Base-by-base conservation (phyloP, 805 yeast species). In the Wickerhamomyces xylosicus region DNA sequence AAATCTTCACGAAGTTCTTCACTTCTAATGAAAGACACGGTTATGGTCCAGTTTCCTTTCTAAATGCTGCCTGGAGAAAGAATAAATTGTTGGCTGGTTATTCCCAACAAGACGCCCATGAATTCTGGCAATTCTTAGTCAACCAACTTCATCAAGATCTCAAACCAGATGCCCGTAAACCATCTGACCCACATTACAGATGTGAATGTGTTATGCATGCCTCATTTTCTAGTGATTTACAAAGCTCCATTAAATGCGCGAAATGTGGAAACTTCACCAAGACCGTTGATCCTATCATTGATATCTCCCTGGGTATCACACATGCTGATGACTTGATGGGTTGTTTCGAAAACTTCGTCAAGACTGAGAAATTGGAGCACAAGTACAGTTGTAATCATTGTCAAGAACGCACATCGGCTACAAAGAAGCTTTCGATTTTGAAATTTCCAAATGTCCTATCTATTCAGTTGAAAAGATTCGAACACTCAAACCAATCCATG, bases 21-120 rank as follows among this genome's bases (percentile, higher is more conserved):
- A 76, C 90, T 0, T 69, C 80, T 2, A 63, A 69, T 15, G 62
- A 69, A 22, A 69, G 72, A 34, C 69, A 76, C 25, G 87, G 95
- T 2, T 80, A 64, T 61, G 97, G 97, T 0, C 81, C 92, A 45
- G 79, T 92, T 2, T 74, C 82, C 37, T 60, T 92, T 35, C 66
- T 92, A 37, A 70, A 75, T n/a, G 85, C 95, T 11, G 80, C 95
- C 1, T 87, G 96, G 90, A 79, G 79, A 50, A 79, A 80, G 35
- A 84, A 85, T 49, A 74, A 83, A 47, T 73, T 86, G 27, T 71
- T 92, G 42, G 95, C 97, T 0, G 99, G 99, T 2, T 89, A 89
- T 48, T 82, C 92, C 28, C 97, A 92, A 59, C 99, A 92, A 60
- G 99, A 92, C 57, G 97, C 98, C 0, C 99, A 92, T 61, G 99